Base-by-base conservation (phyloP, 2,329 filamentous ascomycete genomes). In the Diaporthe citri region DNA sequence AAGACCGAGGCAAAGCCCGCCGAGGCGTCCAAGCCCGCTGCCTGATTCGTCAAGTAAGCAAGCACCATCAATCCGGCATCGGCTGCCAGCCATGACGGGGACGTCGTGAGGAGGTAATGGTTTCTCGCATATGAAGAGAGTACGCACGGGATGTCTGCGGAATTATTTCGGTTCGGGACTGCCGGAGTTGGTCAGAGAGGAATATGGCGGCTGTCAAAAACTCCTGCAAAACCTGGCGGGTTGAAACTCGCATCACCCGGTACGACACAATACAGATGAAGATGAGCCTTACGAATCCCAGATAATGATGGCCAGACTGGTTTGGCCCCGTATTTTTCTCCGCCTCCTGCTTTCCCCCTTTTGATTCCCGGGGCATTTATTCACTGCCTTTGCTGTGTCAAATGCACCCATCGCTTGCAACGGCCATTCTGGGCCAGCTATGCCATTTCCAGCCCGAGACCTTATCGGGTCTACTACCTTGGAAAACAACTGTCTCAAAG, bases 11-110 rank as follows among this genome's bases (percentile, higher is more conserved):
- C 78, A 25, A 82, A 83, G 76, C 82, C 82, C 70, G 80, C 80
- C 55, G 85, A 86, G 73, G 83, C 82, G 48, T 83, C 83, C 76
- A 85, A 84, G 78, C 85, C 86, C 79, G 84, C 82, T 62, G 74
- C 72, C 31, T 76, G 62, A 72, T 31, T 41, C 59, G 55, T 52
- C 52, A 36, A 34, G n/a, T 10, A 41, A 48, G 46, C 25, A 70
- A 70, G n/a, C 41, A 34, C 28, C n/a, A 66, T 52, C 43, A n/a
- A 39, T 39, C 39, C 39, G 10, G 39, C 25, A 59, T n/a, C 13
- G 36, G 39, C 55, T 62, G 62, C 55, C 71, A 31, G 64, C 64
- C 74, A 59, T 62, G 64, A 52, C 39, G 57, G 36, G 36, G 36
- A 56, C 72, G 36, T 46, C 48, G n/a, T 71, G 71, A 55, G 39